These are phyloP conservation scores for Zygosaccharomyces lentus DNA, from an alignment of 805 yeast genomes.

Conservation along the genomic window DNA sequence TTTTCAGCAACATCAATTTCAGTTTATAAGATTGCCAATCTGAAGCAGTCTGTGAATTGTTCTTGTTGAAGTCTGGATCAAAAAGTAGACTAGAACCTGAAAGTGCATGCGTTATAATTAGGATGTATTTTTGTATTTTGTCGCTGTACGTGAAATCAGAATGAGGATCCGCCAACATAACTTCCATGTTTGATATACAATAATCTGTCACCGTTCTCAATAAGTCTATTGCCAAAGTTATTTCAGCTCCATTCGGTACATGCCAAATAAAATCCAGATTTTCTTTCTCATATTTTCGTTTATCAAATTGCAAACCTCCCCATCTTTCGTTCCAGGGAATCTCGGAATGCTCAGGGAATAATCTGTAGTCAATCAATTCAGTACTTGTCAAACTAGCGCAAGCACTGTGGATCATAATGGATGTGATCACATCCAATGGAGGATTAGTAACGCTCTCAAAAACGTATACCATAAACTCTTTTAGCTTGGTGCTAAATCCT, in stretches of 20 bases:
- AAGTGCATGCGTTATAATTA: slow-evolving; percentile 53
- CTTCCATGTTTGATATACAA: slow-evolving; percentile 42
- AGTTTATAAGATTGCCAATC: slow-evolving; percentile 17
- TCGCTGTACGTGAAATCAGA: slow-evolving; percentile 39
- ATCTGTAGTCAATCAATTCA: slow-evolving; percentile 51
- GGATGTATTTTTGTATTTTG: slow-evolving; percentile 49
- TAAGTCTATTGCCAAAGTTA: slow-evolving; percentile 55
- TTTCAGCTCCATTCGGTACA: slow-evolving; percentile 53
- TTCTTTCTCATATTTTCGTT: slow-evolving; percentile 44
- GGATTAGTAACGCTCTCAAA: slow-evolving; percentile 41
- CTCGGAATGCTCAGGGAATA: slow-evolving; percentile 45
- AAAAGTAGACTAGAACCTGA: slow-evolving; percentile 70
- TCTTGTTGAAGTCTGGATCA: slow-evolving; percentile 61
- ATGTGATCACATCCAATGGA: slow-evolving; percentile 52
- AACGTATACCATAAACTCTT: slow-evolving; percentile 34
- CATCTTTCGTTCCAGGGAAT: slow-evolving; percentile 48
- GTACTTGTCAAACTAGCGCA: slow-evolving; percentile 60
- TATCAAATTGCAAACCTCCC: slow-evolving; percentile 69
- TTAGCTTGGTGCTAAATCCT: slow-evolving; percentile 42
- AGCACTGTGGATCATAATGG: slow-evolving; percentile 63
- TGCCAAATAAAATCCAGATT: slow-evolving; percentile 70
- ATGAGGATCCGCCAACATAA: slow-evolving; percentile 22
- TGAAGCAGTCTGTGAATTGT: slow-evolving; percentile 13
- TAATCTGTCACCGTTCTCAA: slow-evolving; percentile 48
- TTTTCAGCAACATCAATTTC: slow-evolving; percentile 34